phyloP scores from a whole-genome alignment of 176 grass and related monocot genomes.

The Zoysia japonica region DNA sequence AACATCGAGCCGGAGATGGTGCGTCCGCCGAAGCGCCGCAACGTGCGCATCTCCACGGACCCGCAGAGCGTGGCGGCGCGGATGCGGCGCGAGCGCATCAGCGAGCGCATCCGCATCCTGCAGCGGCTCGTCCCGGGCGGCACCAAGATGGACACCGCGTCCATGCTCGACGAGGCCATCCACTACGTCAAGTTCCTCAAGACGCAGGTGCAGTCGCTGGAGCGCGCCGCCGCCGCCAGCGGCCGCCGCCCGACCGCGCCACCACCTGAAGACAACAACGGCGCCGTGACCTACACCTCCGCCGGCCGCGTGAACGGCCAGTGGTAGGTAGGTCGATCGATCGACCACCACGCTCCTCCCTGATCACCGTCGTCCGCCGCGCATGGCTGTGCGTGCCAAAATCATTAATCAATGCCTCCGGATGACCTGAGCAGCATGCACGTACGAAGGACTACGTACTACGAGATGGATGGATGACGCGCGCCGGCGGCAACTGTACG shows the following conservation, averaged over 20 bases:
- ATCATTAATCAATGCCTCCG: slow-evolving; percentile 3
- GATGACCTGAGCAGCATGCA: slow-evolving; percentile 11
- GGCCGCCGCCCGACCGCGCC: slow-evolving; percentile 27
- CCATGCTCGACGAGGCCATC: slow-evolving; percentile 97
- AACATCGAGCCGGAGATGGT: slow-evolving; percentile 81
- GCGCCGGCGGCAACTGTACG: slow-evolving; percentile 12
- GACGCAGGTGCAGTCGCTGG: slow-evolving; percentile 83
- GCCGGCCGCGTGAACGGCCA: slow-evolving; percentile 28
- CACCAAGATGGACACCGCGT: slow-evolving; percentile 98
- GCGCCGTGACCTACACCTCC: not conserved
- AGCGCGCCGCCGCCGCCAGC: slow-evolving; percentile 52
- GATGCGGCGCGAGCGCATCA: slow-evolving; percentile 92
- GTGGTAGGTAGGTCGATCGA: slow-evolving; percentile 30
- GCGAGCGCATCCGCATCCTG: slow-evolving; percentile 93
- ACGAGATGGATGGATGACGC: not conserved
- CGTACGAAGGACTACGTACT: not conserved
- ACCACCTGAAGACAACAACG: not conserved
- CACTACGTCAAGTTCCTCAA: slow-evolving; percentile 99
- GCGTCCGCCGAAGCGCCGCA: slow-evolving; percentile 82
- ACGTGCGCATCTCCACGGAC: slow-evolving; percentile 87
- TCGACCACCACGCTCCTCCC: not conserved
- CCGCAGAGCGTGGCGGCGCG: slow-evolving; percentile 96
- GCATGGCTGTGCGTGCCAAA: slow-evolving; percentile 11
- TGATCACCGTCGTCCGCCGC: not conserved
- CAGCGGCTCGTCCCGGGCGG: slow-evolving; percentile 87